These are phyloP conservation scores for Scleroderma bovista DNA, from an alignment of 768 basidiomycete species.

Conservation along the genomic window DNA sequence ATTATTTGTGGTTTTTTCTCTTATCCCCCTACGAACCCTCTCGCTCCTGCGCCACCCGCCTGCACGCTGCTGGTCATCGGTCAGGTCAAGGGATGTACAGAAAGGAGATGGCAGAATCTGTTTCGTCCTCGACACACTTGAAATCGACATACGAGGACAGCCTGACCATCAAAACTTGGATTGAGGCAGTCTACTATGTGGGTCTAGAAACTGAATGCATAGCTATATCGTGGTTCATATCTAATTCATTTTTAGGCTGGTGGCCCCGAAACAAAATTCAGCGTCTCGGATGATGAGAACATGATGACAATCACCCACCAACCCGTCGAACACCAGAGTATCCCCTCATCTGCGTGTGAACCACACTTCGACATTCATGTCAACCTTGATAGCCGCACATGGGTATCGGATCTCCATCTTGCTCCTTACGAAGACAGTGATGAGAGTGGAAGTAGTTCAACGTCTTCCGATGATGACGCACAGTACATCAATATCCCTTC, in stretches of 20 bases:
- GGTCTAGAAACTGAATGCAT: slow-evolving; percentile 1
- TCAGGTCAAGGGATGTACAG: slow-evolving; percentile 8
- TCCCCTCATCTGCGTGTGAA: slow-evolving; percentile 20
- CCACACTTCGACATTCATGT: slow-evolving; percentile 12
- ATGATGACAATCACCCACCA: slow-evolving; percentile 14
- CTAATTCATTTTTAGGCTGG: slow-evolving; percentile 12
- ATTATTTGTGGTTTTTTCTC: slow-evolving; percentile 1
- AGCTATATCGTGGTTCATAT: not conserved
- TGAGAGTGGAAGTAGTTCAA: slow-evolving; percentile 13
- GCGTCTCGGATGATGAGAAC: not conserved
- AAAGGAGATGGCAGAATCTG: not conserved
- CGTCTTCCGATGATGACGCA: slow-evolving; percentile 22
- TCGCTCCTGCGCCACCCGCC: slow-evolving; percentile 7
- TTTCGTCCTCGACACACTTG: slow-evolving; percentile 3
- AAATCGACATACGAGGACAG: slow-evolving; percentile 21
- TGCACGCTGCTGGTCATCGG: slow-evolving; percentile 25
- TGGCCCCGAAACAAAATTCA: slow-evolving; percentile 3
- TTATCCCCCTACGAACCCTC: no score
- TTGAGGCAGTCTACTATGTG: slow-evolving; percentile 19
- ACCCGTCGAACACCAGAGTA: slow-evolving; percentile 10
- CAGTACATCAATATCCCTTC: slow-evolving; percentile 37
- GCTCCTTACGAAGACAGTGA: slow-evolving; percentile 17
- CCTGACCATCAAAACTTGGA: slow-evolving; percentile 23
- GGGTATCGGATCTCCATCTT: slow-evolving; percentile 15
- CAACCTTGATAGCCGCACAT: slow-evolving; percentile 11